phyloP scores from a whole-genome alignment of 176 grass and related monocot genomes.

The bread wheat (Triticum aestivum) region DNA sequence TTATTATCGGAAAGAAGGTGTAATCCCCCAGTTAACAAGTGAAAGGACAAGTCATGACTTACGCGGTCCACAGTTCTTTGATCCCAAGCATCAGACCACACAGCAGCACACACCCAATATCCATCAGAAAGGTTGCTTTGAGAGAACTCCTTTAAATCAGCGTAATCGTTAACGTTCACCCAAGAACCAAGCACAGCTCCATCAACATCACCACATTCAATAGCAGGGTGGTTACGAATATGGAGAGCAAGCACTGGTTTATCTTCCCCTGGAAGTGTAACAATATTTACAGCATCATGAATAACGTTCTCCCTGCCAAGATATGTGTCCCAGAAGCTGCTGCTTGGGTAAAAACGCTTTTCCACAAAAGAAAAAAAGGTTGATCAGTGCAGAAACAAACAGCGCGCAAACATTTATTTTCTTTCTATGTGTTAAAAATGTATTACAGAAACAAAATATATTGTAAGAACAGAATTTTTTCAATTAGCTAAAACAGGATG shows the following conservation, averaged over 20 bases:
- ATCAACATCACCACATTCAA: slow-evolving; percentile 91
- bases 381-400: slow-evolving; percentile 36
- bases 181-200: slow-evolving; percentile 81
- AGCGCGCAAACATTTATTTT: not conserved
- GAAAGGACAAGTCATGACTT: slow-evolving; percentile 48
- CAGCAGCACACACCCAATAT: slow-evolving; percentile 88
- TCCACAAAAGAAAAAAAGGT: slow-evolving; percentile 37
- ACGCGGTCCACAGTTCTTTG: slow-evolving; percentile 85
- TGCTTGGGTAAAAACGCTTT: slow-evolving; percentile 89
- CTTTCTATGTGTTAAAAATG: not conserved
- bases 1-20: slow-evolving; percentile 23
- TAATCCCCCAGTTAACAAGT: slow-evolving; percentile 22
- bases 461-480: not conserved
- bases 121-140: slow-evolving; percentile 45
- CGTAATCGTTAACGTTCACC: slow-evolving; percentile 54
- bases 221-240: slow-evolving; percentile 25
- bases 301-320: slow-evolving; percentile 56
- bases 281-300: slow-evolving; percentile 40
- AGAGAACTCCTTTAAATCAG: slow-evolving; percentile 43
- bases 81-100: slow-evolving; percentile 93
- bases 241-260: slow-evolving; percentile 50
- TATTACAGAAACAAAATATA: slow-evolving; percentile 4
- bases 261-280: slow-evolving; percentile 58
- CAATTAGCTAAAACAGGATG: slow-evolving; percentile 29
- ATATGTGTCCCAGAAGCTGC: slow-evolving; percentile 78